Base-by-base conservation (phyloP, 2,329 filamentous ascomycete species). In the Claviceps pazoutovae region DNA sequence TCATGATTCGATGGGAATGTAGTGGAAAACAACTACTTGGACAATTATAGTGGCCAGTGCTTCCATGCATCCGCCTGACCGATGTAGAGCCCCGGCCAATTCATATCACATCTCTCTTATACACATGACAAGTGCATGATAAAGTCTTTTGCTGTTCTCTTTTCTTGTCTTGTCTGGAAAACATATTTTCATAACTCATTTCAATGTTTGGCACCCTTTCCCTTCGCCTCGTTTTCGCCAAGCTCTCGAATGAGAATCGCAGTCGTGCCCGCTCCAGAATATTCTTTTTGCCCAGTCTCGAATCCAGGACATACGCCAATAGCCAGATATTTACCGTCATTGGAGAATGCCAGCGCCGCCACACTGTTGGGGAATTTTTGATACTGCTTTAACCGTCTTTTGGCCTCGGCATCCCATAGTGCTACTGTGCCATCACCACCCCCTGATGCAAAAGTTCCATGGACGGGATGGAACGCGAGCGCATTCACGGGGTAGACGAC, bases 401-500 rank as follows among this genome's bases (percentile, higher is more conserved):
- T 96, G 52, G 87, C 86, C 60, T 89, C 83, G 9, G 86, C 89
- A 65, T 96, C 90, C 90, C 90, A 96, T 44, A 96, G 71, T 5
- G 88, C 87, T n/a, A 95, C 88, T 8, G 90, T 86, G 38, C 88
- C 88, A 63, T 96, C 90, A 34, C 89, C 90, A 45, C 90, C 90
- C 30, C 88, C 90, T 13, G 84, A 88, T 0, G 89, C 90, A 66
- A 96, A 95, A 0, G 88, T 94, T 55, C 88, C 88, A 62, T 80
- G 78, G 3, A 84, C 69, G 0, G 88, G 88, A 66, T 96, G 89
- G 71, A 95, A 96, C 1, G 87, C 82, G 7, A 96, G 76, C 2
- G 89, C 85, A 63, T 96, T 93, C 58, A 96, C 90, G 0, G 90
- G 90, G 62, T 90, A 95, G 3, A 96, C 88, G 4, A 95, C 77